Conservation (phyloP, 2,329 filamentous ascomycete genomes). For the Penicillium sp. region DNA sequence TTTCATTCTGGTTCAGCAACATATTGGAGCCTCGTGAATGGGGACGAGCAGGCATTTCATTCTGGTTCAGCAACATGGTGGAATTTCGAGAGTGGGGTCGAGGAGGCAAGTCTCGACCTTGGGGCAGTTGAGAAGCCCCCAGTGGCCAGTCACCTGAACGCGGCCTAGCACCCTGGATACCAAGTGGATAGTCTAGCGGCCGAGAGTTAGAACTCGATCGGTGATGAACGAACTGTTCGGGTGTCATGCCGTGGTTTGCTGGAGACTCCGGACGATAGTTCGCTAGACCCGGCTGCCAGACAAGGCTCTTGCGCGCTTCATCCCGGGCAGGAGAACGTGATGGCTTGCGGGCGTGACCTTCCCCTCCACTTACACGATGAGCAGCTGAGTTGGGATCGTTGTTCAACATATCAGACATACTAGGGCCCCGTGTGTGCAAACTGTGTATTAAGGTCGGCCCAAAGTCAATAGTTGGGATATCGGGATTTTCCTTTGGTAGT, state of each 20-base stretch:
- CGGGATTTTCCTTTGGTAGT: slow-evolving; percentile 38
- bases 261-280: slow-evolving; percentile 45
- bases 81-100: slow-evolving; percentile 60
- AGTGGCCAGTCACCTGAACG: slow-evolving; percentile 58
- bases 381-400: slow-evolving; percentile 32
- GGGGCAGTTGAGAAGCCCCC: slow-evolving; percentile 43
- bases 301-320: slow-evolving; percentile 60
- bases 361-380: slow-evolving; percentile 15
- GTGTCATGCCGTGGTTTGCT: slow-evolving; percentile 55
- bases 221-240: slow-evolving; percentile 81
- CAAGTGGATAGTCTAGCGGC: slow-evolving; percentile 43
- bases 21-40: slow-evolving; percentile 57
- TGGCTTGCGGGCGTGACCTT: slow-evolving; percentile 29
- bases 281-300: slow-evolving; percentile 73
- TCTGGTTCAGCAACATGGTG: slow-evolving; percentile 32
- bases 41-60: slow-evolving; percentile 33
- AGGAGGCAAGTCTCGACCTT: slow-evolving; percentile 36
- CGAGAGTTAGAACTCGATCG: slow-evolving; percentile 61
- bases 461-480: slow-evolving; percentile 76
- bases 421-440: slow-evolving; percentile 52
- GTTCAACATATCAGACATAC: slow-evolving; percentile 51
- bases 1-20: slow-evolving; percentile 48
- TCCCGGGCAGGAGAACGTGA: slow-evolving; percentile 42
- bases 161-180: slow-evolving; percentile 41
- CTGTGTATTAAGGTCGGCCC: slow-evolving; percentile 74